Base-by-base conservation (phyloP, 441 rosid species). In the Pelargonium cotyledonis region DNA sequence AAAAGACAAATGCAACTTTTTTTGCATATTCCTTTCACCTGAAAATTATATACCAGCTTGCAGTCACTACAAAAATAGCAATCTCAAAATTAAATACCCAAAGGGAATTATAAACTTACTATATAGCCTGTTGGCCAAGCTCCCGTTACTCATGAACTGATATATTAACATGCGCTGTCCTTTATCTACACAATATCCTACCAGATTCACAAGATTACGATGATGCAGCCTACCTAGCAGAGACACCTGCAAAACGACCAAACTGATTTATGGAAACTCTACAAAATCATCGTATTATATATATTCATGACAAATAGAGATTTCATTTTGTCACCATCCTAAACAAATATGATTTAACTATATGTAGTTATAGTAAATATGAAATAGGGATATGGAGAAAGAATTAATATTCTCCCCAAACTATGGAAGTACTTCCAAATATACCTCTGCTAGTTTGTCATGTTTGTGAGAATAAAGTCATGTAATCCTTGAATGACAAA, bases 141-240 rank as follows among this genome's bases (percentile, higher is more conserved):
- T 95, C 66, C 98, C 97, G 53, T 86, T 95, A 81, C 89, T 89
- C 99, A 95, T 95, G 91, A 85, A 92, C 87, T 89, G 96, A 68
- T 95, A 92, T 35, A 95, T 81, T 75, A 95, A 72, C 88, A 95
- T 92, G 76, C 58, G 80, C 15, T 85, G 85, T 69, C 93, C 95
- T 83, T 90, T 95, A 66, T 95, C 97, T 2, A 84, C 82, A 68
- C 97, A 90, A 80, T 88, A 89, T 67, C 99, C 98, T 38, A 88
- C 70, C 83, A 95, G 82, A 81, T 95, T 95, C 80, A 95, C 98
- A 68, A 95, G 97, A 80, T 90, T 89, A 40, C 99, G 78, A 76
- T 95, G 98, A 82, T 95, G 99, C 75, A 95, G 79, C 83, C 97
- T 87, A 69, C 97, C 95, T 5, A 92, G 85, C 63, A 91, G 80